phyloP scores from a whole-genome alignment of 257 asterid genomes.

The Capsicum pubescens region DNA sequence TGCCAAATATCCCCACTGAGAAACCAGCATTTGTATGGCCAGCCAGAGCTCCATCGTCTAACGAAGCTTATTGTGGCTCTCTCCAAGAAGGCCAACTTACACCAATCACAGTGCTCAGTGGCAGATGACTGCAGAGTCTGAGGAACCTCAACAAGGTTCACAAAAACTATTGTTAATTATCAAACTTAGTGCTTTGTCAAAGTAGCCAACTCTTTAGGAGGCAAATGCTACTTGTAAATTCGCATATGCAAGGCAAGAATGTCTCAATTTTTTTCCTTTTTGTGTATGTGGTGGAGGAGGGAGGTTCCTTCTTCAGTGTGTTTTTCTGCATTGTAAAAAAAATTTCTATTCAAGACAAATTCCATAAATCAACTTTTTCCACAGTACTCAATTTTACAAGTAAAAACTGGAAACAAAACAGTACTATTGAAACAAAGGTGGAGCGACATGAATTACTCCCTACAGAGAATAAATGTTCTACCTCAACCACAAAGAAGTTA shows the following conservation, averaged over 20 bases:
- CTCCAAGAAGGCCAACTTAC: constrained; percentile 26
- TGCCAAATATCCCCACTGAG: constrained; percentile 27
- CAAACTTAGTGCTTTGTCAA: constrained; percentile 1
- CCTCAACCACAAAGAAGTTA: too few species aligned
- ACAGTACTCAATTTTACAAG: neutral
- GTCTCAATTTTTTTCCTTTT: neutral
- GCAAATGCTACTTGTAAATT: constrained; percentile 9
- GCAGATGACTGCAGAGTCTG: constrained; percentile 5
- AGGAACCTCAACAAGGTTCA: neutral
- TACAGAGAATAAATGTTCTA: too few species aligned
- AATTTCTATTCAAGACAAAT: neutral
- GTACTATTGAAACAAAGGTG: too few species aligned
- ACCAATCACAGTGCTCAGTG: constrained; percentile 28
- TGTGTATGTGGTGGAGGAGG: neutral
- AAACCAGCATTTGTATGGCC: constrained; percentile 37
- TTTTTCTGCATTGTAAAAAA: neutral
- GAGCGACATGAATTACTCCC: too few species aligned
- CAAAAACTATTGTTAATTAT: neutral
- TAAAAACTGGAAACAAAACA: neutral
- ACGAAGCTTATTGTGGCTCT: neutral
- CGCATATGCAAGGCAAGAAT: neutral
- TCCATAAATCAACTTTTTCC: neutral
- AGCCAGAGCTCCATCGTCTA: constrained; percentile 26
- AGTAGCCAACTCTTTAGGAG: neutral
- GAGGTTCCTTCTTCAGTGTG: neutral